Conservation (phyloP, 805 yeast genomes). For the Yarrowia osloensis region DNA sequence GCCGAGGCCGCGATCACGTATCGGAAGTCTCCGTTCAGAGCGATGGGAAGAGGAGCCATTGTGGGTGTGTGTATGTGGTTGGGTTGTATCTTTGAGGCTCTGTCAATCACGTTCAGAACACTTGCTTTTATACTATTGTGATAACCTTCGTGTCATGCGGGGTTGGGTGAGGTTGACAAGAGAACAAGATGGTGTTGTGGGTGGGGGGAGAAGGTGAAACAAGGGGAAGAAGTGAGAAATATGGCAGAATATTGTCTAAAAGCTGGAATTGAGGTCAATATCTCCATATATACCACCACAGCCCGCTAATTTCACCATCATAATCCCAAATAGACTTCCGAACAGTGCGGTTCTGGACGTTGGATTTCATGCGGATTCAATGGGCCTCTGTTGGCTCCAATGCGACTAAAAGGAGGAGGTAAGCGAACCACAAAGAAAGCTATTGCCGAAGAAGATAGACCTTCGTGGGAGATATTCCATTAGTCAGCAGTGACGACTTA, state of each 20-base stretch:
- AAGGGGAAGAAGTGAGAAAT: no score
- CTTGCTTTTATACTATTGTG: constrained; percentile 3
- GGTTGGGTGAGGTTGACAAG: neutral
- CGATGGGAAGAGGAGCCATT: constrained; percentile 25
- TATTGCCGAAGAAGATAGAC: neutral
- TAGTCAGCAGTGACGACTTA: neutral
- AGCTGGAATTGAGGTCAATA: no score
- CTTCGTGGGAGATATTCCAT: no score
- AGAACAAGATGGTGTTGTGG: neutral
- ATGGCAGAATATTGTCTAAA: no score
- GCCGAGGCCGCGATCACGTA: constrained; percentile 26
- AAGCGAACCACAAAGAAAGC: neutral
- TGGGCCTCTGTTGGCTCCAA: neutral
- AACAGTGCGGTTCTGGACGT: neutral
- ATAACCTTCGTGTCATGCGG: constrained; percentile 4
- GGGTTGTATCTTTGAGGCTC: neutral
- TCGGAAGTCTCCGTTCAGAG: constrained; percentile 17
- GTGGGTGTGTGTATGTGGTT: neutral
- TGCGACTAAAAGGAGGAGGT: neutral
- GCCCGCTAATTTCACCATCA: no score
- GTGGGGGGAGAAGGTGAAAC: neutral
- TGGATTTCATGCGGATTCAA: neutral
- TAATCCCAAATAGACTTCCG: no score
- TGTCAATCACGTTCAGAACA: constrained; percentile 13
- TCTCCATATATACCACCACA: no score